Percentiles rank a stretch among this genome's conserved stretches.
These are phyloP conservation scores for Borovskyia barvae DNA, from an alignment of 208 protist genomes.

Conservation along the genomic window DNA sequence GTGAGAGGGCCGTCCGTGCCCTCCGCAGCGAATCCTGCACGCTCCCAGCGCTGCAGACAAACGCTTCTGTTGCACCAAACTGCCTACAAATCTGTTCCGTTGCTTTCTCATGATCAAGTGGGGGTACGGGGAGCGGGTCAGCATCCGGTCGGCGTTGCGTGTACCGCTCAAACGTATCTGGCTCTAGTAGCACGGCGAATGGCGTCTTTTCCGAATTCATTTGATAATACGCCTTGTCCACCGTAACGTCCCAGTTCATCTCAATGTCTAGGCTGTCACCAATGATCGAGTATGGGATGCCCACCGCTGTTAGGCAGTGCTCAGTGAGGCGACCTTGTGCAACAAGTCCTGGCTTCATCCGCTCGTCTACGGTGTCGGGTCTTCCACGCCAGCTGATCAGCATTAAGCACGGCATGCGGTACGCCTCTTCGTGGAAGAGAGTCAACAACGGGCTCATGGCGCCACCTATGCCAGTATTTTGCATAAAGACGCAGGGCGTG, in stretches of 20 bases:
- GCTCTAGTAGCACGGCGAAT: constrained; percentile 75
- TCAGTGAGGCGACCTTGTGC: constrained; percentile 65
- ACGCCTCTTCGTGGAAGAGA: constrained; percentile 62
- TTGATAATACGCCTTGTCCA: constrained; percentile 65
- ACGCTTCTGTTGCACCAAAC: constrained; percentile 49
- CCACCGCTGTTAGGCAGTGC: constrained; percentile 41
- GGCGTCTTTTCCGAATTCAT: constrained; percentile 46
- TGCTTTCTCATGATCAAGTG: constrained; percentile 54
- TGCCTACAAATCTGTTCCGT: constrained; percentile 70
- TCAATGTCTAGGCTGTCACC: constrained; percentile 47
- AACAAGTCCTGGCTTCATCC: constrained; percentile 72
- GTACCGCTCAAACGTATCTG: constrained; percentile 47
- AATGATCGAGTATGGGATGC: constrained; percentile 63
- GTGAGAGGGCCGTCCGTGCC: background rate
- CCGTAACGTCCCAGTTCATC: constrained; percentile 32
- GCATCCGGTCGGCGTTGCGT: constrained; percentile 16
- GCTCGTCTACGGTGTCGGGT: constrained; percentile 36
- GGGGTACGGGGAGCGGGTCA: constrained; percentile 28
- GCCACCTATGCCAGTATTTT: constrained; percentile 80
- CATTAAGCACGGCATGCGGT: constrained; percentile 78
- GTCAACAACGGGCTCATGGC: constrained; percentile 75
- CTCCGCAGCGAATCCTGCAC: constrained; percentile 22
- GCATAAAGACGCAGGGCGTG: constrained; percentile 68
- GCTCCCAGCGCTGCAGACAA: constrained; percentile 70
- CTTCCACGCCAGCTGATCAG: constrained; percentile 81